Evolutionary conservation across 2,329 filamentous ascomycete species (phyloP).

Genomic region (Pseudonectria buxi): DNA sequence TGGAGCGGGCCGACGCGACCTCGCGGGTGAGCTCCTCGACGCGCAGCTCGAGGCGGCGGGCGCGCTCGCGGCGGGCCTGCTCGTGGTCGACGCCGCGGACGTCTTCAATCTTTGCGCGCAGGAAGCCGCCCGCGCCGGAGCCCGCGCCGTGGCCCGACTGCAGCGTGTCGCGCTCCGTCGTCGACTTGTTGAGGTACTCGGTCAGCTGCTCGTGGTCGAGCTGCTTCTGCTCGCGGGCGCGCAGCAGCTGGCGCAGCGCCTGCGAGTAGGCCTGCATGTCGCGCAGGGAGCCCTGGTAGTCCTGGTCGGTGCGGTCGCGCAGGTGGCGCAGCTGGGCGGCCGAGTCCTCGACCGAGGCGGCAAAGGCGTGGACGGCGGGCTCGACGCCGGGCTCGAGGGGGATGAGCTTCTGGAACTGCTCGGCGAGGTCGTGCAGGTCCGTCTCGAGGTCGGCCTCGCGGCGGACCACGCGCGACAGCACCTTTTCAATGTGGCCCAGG

Average conservation of each 20-base stretch:
- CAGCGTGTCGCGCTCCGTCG: constrained; percentile 75
- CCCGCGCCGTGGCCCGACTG: constrained; percentile 52
- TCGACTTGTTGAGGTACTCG: constrained; percentile 90
- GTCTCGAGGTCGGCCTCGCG: constrained; percentile 80
- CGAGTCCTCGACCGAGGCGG: constrained; percentile 77
- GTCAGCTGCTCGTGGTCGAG: constrained; percentile 94
- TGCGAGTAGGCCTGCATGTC: constrained; percentile 94
- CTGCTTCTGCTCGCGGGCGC: constrained; percentile 93
- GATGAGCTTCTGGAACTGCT: constrained; percentile 91
- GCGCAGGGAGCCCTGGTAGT: constrained; percentile 84
- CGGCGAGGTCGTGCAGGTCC: constrained; percentile 83
- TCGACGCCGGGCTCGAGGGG: constrained; percentile 84
- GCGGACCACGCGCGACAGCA: constrained; percentile 83
- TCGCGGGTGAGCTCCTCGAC: constrained; percentile 88
- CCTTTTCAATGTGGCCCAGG: constrained; percentile 86
- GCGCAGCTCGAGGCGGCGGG: constrained; percentile 83
- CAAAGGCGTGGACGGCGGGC: constrained; percentile 74
- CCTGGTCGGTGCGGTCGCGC: constrained; percentile 87
- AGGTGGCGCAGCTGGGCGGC: constrained; percentile 71
- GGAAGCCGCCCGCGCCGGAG: constrained; percentile 73
- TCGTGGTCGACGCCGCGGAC: constrained; percentile 96
- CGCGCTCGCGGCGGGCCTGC: constrained; percentile 75
- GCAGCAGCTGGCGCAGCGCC: constrained; percentile 81
- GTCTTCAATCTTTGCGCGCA: constrained; percentile 92
- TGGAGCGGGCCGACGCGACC: constrained; percentile 80